Percentiles rank a stretch among this genome's conserved stretches.
These are phyloP conservation scores for Torulaspora globosa DNA, from an alignment of 1,139 yeast species.

Conservation along the genomic window DNA sequence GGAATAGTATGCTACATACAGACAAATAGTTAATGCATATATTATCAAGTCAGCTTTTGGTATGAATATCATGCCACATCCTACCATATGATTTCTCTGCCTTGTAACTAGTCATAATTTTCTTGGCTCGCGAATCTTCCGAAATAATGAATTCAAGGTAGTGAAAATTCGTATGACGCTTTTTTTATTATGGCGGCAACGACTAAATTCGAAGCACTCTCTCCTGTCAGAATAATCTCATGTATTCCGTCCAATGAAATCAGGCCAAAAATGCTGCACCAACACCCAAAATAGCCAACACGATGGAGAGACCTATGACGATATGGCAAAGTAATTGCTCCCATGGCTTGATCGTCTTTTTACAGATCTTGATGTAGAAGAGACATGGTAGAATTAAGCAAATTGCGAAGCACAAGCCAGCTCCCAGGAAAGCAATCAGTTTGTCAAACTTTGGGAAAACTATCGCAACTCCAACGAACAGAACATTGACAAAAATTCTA, in stretches of 20 bases:
- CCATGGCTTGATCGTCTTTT: constrained; percentile 41
- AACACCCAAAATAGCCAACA: constrained; percentile 52
- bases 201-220: not conserved
- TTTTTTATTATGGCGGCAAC: not conserved
- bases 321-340: constrained; percentile 43
- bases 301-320: constrained; percentile 46
- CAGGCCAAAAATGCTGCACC: constrained; percentile 42
- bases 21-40: not conserved
- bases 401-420: constrained; percentile 73
- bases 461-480: constrained; percentile 51
- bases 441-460: constrained; percentile 74
- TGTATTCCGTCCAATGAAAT: not conserved
- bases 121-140: not conserved
- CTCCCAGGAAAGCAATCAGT: constrained; percentile 77
- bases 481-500: constrained; percentile 41
- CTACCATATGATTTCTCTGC: not conserved
- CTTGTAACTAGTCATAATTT: not conserved
- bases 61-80: not conserved
- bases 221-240: not conserved
- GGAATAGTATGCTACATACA: not conserved
- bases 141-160: too few species aligned
- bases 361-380: constrained; percentile 61
- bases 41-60: not conserved
- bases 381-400: constrained; percentile 74
- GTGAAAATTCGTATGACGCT: not conserved